Evolutionary conservation across 768 basidiomycete species (phyloP).

Genomic region (Leucocoprinus leucothites): DNA sequence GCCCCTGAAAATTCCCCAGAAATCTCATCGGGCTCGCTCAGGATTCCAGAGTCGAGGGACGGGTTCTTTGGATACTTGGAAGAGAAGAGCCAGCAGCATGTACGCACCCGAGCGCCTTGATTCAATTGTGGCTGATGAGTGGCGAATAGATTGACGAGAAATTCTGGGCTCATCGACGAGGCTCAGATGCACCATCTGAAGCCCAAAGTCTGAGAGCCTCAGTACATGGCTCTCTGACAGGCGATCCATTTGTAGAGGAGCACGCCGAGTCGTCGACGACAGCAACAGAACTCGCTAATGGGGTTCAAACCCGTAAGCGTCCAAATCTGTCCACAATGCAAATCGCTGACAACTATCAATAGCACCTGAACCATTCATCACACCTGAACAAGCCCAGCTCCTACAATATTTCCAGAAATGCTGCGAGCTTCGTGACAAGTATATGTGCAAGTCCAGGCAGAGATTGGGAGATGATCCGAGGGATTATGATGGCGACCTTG

Average conservation of each 20-base stretch:
- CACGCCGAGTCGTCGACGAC: constrained; percentile 30
- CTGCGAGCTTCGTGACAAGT: constrained; percentile 92
- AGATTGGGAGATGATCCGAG: constrained; percentile 92
- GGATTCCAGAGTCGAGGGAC: constrained; percentile 56
- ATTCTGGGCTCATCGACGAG: constrained; percentile 59
- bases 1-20: constrained; percentile 1
- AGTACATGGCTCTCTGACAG: constrained; percentile 18
- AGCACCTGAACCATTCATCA: constrained; percentile 28
- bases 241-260: constrained; percentile 26
- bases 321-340: neutral
- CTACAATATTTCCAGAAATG: constrained; percentile 79
- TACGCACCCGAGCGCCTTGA: constrained; percentile 30
- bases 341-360: neutral
- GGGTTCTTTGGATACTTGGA: constrained; percentile 80
- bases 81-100: constrained; percentile 74
- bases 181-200: constrained; percentile 52
- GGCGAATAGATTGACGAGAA: constrained; percentile 68
- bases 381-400: constrained; percentile 49
- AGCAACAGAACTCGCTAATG: constrained; percentile 17
- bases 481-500: constrained; percentile 82
- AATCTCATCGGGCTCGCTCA: constrained; percentile 19
- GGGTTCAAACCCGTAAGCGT: constrained; percentile 26
- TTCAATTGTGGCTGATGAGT: constrained; percentile 1
- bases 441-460: constrained; percentile 84
- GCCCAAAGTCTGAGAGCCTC: constrained; percentile 33